Base-by-base conservation (phyloP, 352 stramenopile species). In the Elongisporangium anandrum region DNA sequence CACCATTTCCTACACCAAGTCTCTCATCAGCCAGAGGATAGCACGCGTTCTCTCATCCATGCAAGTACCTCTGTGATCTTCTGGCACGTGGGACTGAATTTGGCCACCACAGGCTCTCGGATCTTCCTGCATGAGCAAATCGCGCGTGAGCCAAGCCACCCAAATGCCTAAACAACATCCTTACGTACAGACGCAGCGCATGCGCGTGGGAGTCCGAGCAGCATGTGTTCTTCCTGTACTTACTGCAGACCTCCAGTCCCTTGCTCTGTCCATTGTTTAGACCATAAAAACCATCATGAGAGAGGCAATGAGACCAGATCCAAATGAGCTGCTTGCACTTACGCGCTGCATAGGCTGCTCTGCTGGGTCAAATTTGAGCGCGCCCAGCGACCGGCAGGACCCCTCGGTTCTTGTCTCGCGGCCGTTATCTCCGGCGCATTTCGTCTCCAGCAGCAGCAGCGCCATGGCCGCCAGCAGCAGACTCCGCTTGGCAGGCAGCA, bases 211-310 rank as follows among this genome's bases (percentile, higher is more conserved):
- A 85, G 61, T 69, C 75, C 51, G 92, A 87, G 61, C 85, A 94
- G 73, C 85, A 92, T 60, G 83, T 92, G 70, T 81, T 92, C 59
- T 86, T 79, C 39, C 64, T 64, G 67, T 94, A 94, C 60, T 94
- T 90, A 66, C 68, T 84, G 65, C 85, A 94, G 13, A 92, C 77
- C 34, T 94, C 81, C 54, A 94, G 69, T 1, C 74, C 70, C 26
- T 86, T 81, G 22, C 54, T 79, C 82, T 88, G 50, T 34, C 23
- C 22, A 16, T 6, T 24, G 7, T 39, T 41, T n/a, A 61, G 26
- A 7, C 10, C 53, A 34, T 26, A 10, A 21, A 4, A 65, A 26
- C 23, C 17, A 60, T n/a, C 21, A 29, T 20, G 34, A 24, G 39
- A 34, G 10, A 49, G 5, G 4, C 29, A 16, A 20, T 17, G 47